A percentile compares a stretch with the other conserved stretches of the same genome.
These are phyloP conservation scores for Yamadazyma atlantica DNA, from an alignment of 1,139 yeast species.

Conservation along the genomic window DNA sequence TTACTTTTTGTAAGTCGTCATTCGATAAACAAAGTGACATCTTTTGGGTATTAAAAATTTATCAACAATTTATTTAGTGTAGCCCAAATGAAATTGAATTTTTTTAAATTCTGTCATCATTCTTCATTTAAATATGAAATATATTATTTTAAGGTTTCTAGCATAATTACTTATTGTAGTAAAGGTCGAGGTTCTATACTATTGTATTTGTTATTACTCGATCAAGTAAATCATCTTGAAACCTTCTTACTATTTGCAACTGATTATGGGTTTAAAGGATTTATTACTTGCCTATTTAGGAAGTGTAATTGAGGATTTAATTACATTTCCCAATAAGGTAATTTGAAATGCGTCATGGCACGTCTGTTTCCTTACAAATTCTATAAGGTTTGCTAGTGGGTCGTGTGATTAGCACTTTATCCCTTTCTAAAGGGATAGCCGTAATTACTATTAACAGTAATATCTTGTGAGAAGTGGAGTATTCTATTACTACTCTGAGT, in stretches of 20 bases:
- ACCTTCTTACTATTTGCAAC: too few species aligned
- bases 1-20: conserved; percentile 18
- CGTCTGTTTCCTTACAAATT: too few species aligned
- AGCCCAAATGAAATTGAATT: not conserved
- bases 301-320: conserved; percentile 3
- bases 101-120: not conserved
- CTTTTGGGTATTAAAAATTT: conserved; percentile 1
- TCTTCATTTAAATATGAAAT: conserved; percentile 1
- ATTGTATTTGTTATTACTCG: conserved; percentile 10
- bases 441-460: not conserved
- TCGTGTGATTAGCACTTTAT: not conserved
- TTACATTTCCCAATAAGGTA: conserved; percentile 1
- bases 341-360: not conserved
- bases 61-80: not conserved
- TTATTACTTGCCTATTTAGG: conserved; percentile 6
- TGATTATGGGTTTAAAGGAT: conserved; percentile 1
- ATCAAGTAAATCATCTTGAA: conserved; percentile 8
- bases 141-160: not conserved
- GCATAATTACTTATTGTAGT: conserved; percentile 10
- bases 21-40: conserved; percentile 16
- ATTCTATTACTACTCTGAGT: not conserved
- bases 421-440: not conserved
- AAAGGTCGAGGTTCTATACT: not conserved
- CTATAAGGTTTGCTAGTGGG: too few species aligned
- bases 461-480: too few species aligned